Conservation (phyloP, 805 yeast genomes). For the Ogataea neopini region DNA sequence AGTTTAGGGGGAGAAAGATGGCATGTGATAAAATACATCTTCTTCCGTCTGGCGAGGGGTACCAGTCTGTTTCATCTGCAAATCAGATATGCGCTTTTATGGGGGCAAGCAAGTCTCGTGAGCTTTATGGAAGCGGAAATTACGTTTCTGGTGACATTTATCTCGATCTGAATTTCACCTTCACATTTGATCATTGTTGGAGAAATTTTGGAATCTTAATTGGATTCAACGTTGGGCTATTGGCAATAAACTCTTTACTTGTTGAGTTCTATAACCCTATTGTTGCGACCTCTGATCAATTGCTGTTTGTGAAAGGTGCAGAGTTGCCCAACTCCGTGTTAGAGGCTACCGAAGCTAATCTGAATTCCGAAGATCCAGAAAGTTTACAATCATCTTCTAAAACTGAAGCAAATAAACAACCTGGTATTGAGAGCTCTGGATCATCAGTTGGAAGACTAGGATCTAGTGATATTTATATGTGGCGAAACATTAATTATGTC, state of each 20-base stretch:
- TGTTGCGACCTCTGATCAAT: not conserved
- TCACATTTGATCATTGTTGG: constrained; percentile 64
- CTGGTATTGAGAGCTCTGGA: constrained; percentile 8
- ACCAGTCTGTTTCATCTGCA: constrained; percentile 39
- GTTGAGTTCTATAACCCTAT: not conserved
- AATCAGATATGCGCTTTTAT: constrained; percentile 51
- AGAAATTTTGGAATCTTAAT: constrained; percentile 64
- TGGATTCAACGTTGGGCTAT: constrained; percentile 38
- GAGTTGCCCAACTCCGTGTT: not conserved
- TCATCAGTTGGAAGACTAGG: not conserved
- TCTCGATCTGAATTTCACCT: constrained; percentile 45
- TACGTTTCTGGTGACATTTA: constrained; percentile 54
- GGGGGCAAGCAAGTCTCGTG: constrained; percentile 42
- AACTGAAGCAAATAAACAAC: constrained; percentile 15
- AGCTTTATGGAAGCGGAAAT: constrained; percentile 3
- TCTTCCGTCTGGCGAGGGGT: constrained; percentile 40
- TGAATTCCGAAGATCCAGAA: constrained; percentile 32
- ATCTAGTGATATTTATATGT: constrained; percentile 33
- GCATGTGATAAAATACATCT: not conserved
- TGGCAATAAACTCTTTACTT: not conserved
- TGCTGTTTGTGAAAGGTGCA: not conserved
- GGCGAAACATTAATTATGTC: constrained; percentile 62
- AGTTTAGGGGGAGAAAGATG: constrained; percentile 41
- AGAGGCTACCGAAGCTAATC: constrained; percentile 7
- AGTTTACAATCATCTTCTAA: constrained; percentile 15